A percentile compares a stretch with the other conserved stretches of the same genome.
Conservation (phyloP, 345 rosid genomes). For the Salix exigua region DNA sequence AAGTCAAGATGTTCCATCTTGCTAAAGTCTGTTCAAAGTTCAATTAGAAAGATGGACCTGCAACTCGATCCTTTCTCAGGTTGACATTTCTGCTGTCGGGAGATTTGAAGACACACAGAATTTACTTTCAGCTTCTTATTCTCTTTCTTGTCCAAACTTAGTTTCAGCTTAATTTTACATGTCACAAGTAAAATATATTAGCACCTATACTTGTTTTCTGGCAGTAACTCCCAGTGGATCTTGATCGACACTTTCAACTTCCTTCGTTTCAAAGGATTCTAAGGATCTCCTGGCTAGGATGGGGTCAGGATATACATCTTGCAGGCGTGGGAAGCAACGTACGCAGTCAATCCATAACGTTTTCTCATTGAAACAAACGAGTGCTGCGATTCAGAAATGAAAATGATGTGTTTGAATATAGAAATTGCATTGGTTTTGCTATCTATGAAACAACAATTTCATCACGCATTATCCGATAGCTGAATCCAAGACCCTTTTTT, state of each 20-base stretch:
- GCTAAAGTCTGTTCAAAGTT: neutral
- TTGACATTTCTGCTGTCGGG: too few relatives aligned
- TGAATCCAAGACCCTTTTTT: neutral
- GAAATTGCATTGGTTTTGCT: neutral
- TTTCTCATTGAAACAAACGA: conserved; percentile 26
- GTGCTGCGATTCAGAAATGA: conserved; percentile 26
- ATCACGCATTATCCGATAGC: neutral
- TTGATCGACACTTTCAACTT: conserved; percentile 21
- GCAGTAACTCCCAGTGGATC: conserved; percentile 16
- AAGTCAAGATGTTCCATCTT: neutral
- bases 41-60: neutral
- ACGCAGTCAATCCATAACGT: conserved; percentile 17
- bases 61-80: neutral
- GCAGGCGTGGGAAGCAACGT: conserved; percentile 27
- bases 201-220: neutral
- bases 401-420: too few relatives aligned
- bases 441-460: neutral
- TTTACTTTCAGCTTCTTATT: too few relatives aligned
- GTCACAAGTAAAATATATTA: too few relatives aligned
- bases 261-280: conserved; percentile 12
- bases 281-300: conserved; percentile 1
- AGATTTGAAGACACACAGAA: too few relatives aligned
- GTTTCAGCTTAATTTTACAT: too few relatives aligned
- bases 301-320: conserved; percentile 25
- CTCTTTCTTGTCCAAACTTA: too few relatives aligned